Evolutionary conservation across 2,329 filamentous ascomycete genomes (phyloP).

Genomic region (Pestalotiopsis fici): DNA sequence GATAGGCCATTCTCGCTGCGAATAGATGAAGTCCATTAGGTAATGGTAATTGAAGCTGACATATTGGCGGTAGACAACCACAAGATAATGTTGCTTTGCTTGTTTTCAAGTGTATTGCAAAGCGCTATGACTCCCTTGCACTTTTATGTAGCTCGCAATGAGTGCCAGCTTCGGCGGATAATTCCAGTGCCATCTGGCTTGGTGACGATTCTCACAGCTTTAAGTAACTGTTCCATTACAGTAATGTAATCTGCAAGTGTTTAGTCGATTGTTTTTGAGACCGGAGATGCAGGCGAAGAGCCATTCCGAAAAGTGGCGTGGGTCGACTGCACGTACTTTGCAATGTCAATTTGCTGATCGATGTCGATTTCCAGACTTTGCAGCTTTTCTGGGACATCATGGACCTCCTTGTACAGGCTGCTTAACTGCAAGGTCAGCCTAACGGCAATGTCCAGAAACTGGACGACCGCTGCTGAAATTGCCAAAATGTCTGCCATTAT

Average conservation of each 20-base stretch:
- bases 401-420: background rate
- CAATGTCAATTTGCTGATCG: background rate
- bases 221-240: background rate
- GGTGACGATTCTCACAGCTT: background rate
- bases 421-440: background rate
- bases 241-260: background rate
- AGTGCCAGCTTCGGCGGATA: background rate
- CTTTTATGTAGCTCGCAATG: background rate
- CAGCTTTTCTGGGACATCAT: background rate
- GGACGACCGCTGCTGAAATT: background rate
- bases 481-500: background rate
- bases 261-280: background rate
- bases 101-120: background rate
- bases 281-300: accelerated
- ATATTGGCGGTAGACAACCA: background rate
- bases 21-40: background rate
- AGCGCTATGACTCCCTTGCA: background rate
- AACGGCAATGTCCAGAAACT: background rate
- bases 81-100: background rate
- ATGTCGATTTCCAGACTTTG: background rate
- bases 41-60: no score
- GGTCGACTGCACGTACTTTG: background rate
- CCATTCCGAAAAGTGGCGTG: background rate
- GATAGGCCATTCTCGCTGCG: background rate
- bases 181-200: background rate